Base-by-base conservation (phyloP, 2,329 filamentous ascomycete genomes). In the Alternaria sp. region DNA sequence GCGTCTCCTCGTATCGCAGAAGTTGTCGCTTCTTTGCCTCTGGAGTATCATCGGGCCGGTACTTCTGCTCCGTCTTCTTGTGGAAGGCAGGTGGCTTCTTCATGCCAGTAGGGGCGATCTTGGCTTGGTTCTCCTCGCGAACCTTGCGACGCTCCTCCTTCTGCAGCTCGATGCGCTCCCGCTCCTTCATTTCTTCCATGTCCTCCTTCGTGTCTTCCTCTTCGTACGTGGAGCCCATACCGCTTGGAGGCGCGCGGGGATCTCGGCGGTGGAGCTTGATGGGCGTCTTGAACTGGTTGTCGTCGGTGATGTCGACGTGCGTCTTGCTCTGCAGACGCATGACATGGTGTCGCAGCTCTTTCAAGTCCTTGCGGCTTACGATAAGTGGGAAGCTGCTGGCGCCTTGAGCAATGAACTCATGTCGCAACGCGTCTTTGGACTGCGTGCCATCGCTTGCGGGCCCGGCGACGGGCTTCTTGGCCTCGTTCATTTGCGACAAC, bases 211-310 rank as follows among this genome's bases (percentile, higher is more conserved):
- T 89, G 84, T 59, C 90, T 87, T 28, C 90, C 70, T 82, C 81
- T 56, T 79, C 75, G 30, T 75, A 74, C 17, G 79, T 73, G 4
- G 76, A 70, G 54, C 77, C 72, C 49, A 72, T 69, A 57, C 81
- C 69, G 66, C 87, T 50, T 85, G 89, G 71, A 89, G 90, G 72
- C 90, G 88, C 78, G 30, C 78, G 77, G 17, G 94, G 93, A 77
- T 97, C 94, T 60, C 96, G 91, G 66, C 96, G 90, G 77, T 98
- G 94, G 40, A 99, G 83, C 40, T 93, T 90, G 30, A 98, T 92
- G 0, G 96, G 96, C 26, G 93, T 89, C 17, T 92, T 91, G 76
- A 98, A 99, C 55, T 96, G 89, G 6, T 89, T 84, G 69, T 95
- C 90, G 74, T 98, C 90, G 63, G 93, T 85, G 30, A 89, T 86